A percentile compares a stretch with the other conserved stretches of the same genome.
phyloP scores from a whole-genome alignment of 1,284 basidiomycete genomes.

The Moesziomyces parantarcticus region DNA sequence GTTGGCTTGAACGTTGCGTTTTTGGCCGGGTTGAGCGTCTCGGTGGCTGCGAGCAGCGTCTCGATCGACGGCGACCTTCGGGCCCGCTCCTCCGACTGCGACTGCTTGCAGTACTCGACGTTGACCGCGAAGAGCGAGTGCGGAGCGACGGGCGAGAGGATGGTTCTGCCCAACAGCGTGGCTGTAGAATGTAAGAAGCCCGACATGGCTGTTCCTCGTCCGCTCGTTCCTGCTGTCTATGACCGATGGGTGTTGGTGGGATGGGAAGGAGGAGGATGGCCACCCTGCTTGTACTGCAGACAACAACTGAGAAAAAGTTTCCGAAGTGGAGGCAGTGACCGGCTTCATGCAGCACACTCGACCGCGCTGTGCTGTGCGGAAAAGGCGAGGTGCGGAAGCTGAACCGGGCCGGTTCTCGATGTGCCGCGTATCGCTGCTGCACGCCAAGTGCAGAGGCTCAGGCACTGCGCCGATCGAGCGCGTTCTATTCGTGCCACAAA shows the following conservation, averaged over 20 bases:
- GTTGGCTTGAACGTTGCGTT: conserved; percentile 32
- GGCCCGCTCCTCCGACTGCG: conserved; percentile 1
- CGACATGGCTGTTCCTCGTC: conserved; percentile 17
- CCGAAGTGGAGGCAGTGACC: no score
- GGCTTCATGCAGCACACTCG: no score
- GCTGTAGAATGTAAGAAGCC: conserved; percentile 33
- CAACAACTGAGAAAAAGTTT: no score
- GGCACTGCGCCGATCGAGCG: no score
- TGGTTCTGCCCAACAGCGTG: conserved; percentile 31
- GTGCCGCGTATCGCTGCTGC: background rate
- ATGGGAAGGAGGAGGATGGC: no score
- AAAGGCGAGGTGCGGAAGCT: background rate
- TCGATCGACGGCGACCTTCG: conserved; percentile 24
- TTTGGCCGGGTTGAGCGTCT: conserved; percentile 36
- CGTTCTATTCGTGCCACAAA: no score
- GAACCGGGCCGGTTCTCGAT: no score
- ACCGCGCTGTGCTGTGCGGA: no score
- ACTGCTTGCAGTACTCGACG: conserved; percentile 40
- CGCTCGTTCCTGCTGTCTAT: no score
- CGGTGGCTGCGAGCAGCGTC: conserved; percentile 31
- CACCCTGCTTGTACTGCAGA: no score
- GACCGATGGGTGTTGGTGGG: no score
- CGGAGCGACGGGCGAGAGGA: conserved; percentile 43
- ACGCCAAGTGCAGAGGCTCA: background rate
- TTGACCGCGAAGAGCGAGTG: conserved; percentile 46